Percentiles rank a stretch among this genome's conserved stretches.
Conservation (phyloP, 169 alveolate genomes). For the Eimeria sp. region DNA sequence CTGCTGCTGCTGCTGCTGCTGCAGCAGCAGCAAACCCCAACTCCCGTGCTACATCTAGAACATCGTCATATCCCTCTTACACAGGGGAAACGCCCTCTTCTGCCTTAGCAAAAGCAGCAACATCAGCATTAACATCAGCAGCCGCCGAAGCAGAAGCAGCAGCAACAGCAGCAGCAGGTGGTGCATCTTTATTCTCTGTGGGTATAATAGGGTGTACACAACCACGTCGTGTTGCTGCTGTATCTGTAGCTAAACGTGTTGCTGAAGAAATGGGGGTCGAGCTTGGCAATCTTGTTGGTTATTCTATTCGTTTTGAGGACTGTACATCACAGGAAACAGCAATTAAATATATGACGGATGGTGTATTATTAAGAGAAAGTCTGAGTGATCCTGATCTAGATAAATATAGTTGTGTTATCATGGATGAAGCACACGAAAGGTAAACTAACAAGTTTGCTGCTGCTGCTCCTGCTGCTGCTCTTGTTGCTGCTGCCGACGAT, state of each 20-base stretch:
- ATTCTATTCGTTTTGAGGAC: slow-evolving; percentile 99
- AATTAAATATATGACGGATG: slow-evolving; percentile 99
- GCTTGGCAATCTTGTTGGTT: slow-evolving; percentile 99
- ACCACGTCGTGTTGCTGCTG: slow-evolving; percentile 99
- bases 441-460: background rate
- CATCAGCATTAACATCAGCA: background rate
- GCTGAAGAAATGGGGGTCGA: slow-evolving; percentile 98
- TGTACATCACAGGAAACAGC: slow-evolving; percentile 96
- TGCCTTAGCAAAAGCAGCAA: slow-evolving; percentile 29
- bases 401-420: slow-evolving; percentile 97
- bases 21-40: background rate
- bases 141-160: background rate
- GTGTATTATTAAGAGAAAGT: slow-evolving; percentile 99
- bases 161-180: background rate
- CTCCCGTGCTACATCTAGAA: no score
- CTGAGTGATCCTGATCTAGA: slow-evolving; percentile 99
- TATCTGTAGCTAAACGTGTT: slow-evolving; percentile 99
- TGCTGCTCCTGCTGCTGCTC: no score
- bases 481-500: no score
- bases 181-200: slow-evolving; percentile 86
- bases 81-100: background rate
- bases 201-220: slow-evolving; percentile 99
- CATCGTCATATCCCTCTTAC: no score
- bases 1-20: slow-evolving; percentile 38
- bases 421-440: slow-evolving; percentile 99